Evolutionary conservation across 2,329 filamentous ascomycete genomes (phyloP).

Genomic region (Cadophora luteo-olivacea): DNA sequence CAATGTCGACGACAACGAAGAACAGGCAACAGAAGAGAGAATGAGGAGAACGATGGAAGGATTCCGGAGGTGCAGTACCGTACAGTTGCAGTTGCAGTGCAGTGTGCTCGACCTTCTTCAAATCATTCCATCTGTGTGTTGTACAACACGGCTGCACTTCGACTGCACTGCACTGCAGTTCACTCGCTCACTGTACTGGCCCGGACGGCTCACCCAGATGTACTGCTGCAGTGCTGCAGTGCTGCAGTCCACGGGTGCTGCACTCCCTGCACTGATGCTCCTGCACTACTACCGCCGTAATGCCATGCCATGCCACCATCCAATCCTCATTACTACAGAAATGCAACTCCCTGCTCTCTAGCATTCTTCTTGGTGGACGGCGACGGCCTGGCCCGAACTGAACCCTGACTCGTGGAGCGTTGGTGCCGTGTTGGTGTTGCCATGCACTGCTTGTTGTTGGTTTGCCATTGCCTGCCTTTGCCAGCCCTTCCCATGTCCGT

Average conservation of each 20-base stretch:
- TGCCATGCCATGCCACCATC: neutral
- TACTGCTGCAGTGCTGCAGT: neutral
- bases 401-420: neutral
- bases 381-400: slow-evolving; percentile 3
- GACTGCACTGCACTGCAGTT: neutral
- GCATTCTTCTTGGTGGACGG: neutral
- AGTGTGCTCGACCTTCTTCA: neutral
- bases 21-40: neutral
- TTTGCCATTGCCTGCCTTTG: neutral
- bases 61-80: neutral
- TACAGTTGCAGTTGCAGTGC: neutral
- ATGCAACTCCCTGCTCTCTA: neutral
- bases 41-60: neutral
- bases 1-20: neutral
- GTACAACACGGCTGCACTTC: neutral
- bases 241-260: too few relatives aligned
- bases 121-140: slow-evolving; percentile 1
- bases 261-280: neutral
- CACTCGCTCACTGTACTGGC: neutral
- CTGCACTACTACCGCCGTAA: neutral
- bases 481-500: neutral
- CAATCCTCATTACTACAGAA: neutral
- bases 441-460: neutral
- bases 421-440: slow-evolving; percentile 1
- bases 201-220: neutral